A percentile compares a stretch with the other conserved stretches of the same genome.
phyloP scores from a whole-genome alignment of 2,329 filamentous ascomycete species.

The Chrysoporthe austroafricana region DNA sequence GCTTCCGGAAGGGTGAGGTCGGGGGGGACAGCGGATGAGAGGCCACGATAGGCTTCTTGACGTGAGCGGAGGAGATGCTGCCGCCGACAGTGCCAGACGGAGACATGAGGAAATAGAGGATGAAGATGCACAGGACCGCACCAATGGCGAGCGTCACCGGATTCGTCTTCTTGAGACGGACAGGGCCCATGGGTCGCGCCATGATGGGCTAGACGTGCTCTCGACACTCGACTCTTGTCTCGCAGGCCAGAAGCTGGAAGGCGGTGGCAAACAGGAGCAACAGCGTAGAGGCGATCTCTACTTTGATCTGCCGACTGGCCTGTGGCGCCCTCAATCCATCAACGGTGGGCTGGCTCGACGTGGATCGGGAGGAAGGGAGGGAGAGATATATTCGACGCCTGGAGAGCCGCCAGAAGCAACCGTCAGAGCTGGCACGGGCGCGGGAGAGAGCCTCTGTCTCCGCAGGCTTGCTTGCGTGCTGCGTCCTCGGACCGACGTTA shows the following conservation, averaged over 20 bases:
- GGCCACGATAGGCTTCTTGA: constrained; percentile 54
- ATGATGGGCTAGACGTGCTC: constrained; percentile 41
- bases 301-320: constrained; percentile 25
- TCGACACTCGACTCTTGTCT: constrained; percentile 15
- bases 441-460: background rate
- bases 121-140: constrained; percentile 71
- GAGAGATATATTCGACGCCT: background rate
- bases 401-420: constrained; percentile 2
- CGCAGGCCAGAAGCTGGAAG: constrained; percentile 10
- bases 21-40: constrained; percentile 74
- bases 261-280: constrained; percentile 15
- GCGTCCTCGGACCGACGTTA: background rate
- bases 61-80: constrained; percentile 51
- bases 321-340: constrained; percentile 25
- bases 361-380: background rate
- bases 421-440: background rate
- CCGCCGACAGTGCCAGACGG: constrained; percentile 53
- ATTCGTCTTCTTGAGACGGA: constrained; percentile 79
- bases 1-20: constrained; percentile 73
- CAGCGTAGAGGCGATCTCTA: constrained; percentile 17
- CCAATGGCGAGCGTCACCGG: constrained; percentile 76
- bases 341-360: constrained; percentile 14
- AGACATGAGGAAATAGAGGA: constrained; percentile 66
- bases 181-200: constrained; percentile 63
- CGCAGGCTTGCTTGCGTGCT: background rate